Percentiles rank a stretch among this genome's conserved stretches.
Evolutionary conservation across 2,329 filamentous ascomycete species (phyloP).

Genomic region (Sporothrix humicola): DNA sequence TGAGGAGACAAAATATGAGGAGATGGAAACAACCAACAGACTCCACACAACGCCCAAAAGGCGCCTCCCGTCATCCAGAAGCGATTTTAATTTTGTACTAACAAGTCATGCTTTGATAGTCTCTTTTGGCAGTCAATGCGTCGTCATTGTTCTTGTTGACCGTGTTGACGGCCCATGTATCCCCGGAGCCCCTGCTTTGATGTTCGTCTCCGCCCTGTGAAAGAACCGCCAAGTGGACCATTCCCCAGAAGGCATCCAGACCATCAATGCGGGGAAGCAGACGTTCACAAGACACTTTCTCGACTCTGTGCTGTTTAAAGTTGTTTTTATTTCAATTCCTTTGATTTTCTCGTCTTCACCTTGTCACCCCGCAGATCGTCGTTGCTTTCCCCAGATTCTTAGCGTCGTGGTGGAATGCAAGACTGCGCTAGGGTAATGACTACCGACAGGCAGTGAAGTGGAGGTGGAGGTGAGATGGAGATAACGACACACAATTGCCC

Average conservation of each 20-base stretch:
- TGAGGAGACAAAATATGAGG: no score
- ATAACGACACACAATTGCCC: not conserved
- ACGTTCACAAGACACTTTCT: no score
- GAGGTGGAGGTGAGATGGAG: no score
- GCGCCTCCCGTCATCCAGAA: not conserved
- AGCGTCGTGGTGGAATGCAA: not conserved
- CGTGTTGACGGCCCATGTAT: not conserved
- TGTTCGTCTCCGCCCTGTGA: not conserved
- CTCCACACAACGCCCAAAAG: no score
- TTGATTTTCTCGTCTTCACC: not conserved
- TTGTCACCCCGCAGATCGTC: not conserved
- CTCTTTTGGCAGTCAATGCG: not conserved
- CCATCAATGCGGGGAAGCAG: not conserved
- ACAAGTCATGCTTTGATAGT: not conserved
- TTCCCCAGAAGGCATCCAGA: not conserved
- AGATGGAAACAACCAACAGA: no score
- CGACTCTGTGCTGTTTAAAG: not conserved
- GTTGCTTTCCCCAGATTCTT: not conserved
- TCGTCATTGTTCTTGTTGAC: not conserved
- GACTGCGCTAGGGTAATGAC: conserved; percentile 1
- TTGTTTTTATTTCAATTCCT: not conserved
- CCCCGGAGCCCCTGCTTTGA: not conserved
- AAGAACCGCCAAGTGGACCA: not conserved
- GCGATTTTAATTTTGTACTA: no score
- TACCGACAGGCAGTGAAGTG: not conserved